Evolutionary conservation across 257 asterid genomes (phyloP).

Genomic region (Salvia splendens): DNA sequence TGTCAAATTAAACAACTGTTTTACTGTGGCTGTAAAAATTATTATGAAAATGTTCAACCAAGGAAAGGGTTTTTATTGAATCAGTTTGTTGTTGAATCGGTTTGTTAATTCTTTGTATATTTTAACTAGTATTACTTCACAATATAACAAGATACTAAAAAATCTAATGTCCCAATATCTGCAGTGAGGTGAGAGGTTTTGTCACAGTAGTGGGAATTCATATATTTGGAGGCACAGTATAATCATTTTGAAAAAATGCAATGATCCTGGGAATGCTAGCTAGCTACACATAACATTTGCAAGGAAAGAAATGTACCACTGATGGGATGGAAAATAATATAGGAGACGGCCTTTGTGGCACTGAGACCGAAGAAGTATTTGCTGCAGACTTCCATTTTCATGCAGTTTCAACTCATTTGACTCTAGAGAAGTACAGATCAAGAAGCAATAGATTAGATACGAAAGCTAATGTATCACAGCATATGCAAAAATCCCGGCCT

Average conservation of each 20-base stretch:
- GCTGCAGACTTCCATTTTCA: constrained; percentile 60
- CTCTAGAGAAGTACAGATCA: constrained; percentile 42
- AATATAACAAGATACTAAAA: neutral
- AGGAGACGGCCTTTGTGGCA: constrained; percentile 96
- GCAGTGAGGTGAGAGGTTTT: constrained; percentile 7
- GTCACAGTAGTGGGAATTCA: neutral
- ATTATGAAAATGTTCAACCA: neutral
- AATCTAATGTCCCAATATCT: neutral
- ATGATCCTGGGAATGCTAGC: neutral
- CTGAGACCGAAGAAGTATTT: constrained; percentile 66
- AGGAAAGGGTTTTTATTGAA: neutral
- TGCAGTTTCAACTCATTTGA: constrained; percentile 43
- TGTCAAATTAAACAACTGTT: neutral
- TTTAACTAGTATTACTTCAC: neutral
- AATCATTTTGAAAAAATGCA: neutral
- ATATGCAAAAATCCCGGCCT: constrained; percentile 12
- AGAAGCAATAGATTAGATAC: constrained; percentile 19
- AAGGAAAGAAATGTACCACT: constrained; percentile 46
- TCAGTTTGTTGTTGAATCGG: neutral
- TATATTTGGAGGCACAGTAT: neutral
- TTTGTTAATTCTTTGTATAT: neutral
- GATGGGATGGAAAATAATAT: constrained; percentile 68
- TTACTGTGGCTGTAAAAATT: neutral
- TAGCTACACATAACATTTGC: constrained; percentile 6
- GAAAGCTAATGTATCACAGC: constrained; percentile 25